Conservation (phyloP, 2,329 filamentous ascomycete species). For the Madurella mycetomatis region DNA sequence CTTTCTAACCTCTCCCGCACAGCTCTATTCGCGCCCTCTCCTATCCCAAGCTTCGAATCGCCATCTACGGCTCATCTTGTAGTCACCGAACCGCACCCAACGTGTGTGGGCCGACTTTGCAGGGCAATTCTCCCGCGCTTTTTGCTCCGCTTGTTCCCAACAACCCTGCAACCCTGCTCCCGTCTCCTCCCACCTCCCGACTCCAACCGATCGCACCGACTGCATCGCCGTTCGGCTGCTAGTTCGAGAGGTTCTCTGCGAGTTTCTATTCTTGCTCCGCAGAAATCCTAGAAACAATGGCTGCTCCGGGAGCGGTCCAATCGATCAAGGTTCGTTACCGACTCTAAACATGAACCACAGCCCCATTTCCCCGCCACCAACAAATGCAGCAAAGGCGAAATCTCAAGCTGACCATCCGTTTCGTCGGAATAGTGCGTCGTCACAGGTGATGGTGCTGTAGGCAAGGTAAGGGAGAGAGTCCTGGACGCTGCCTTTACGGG, state of each 20-base stretch:
- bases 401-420: constrained; percentile 33
- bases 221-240: constrained; percentile 13
- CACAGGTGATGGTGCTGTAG: constrained; percentile 97
- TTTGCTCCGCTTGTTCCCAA: constrained; percentile 13
- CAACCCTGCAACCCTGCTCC: constrained; percentile 17
- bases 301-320: constrained; percentile 72
- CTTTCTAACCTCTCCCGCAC: constrained; percentile 38
- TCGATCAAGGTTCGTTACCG: constrained; percentile 72
- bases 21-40: constrained; percentile 28
- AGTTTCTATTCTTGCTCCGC: background rate
- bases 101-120: constrained; percentile 15
- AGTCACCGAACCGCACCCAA: constrained; percentile 16
- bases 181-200: constrained; percentile 11
- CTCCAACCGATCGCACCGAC: constrained; percentile 13
- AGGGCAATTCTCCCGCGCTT: constrained; percentile 16
- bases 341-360: constrained; percentile 5
- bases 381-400: background rate
- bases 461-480: constrained; percentile 66
- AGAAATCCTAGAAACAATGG: constrained; percentile 54
- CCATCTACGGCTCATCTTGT: constrained; percentile 2
- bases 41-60: constrained; percentile 9
- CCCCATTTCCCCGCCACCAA: constrained; percentile 8
- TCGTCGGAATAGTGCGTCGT: constrained; percentile 74
- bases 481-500: constrained; percentile 10
- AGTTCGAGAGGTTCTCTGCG: constrained; percentile 2